Percentiles rank a stretch among this genome's conserved stretches.
phyloP scores from a whole-genome alignment of 2,329 filamentous ascomycete genomes.

The Fusarium equiseti region DNA sequence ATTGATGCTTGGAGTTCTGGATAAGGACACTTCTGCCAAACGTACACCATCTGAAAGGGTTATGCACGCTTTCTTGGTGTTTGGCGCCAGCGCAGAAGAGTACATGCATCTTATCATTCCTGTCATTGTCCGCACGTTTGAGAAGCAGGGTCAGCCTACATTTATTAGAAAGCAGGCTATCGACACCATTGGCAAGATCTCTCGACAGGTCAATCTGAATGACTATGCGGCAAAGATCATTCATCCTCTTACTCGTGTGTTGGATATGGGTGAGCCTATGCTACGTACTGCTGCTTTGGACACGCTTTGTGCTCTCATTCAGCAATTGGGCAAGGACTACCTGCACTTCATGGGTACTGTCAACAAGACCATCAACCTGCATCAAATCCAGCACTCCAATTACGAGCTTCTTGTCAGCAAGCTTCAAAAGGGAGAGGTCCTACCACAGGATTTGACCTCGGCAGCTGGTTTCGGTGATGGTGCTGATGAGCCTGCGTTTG shows the following conservation, averaged over 20 bases:
- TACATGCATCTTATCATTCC: conserved; percentile 99
- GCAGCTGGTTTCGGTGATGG: conserved; percentile 83
- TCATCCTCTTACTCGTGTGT: conserved; percentile 87
- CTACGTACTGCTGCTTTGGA: conserved; percentile 88
- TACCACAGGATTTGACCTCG: conserved; percentile 95
- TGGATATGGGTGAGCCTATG: conserved; percentile 77
- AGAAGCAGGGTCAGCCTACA: conserved; percentile 84
- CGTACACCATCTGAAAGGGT: conserved; percentile 89
- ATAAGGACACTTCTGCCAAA: conserved; percentile 82
- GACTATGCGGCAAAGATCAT: conserved; percentile 98
- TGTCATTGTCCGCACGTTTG: conserved; percentile 93
- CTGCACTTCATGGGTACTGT: conserved; percentile 93
- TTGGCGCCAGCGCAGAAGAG: conserved; percentile 94
- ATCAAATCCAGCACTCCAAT: conserved; percentile 88
- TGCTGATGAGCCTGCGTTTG: conserved; percentile 82
- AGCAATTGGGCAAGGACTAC: conserved; percentile 95
- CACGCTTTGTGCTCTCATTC: conserved; percentile 93
- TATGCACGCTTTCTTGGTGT: conserved; percentile 93
- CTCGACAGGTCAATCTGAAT: conserved; percentile 95
- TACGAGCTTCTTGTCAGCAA: conserved; percentile 94
- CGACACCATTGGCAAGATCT: conserved; percentile 93
- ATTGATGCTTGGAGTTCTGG: conserved; percentile 92
- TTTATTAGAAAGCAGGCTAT: conserved; percentile 89
- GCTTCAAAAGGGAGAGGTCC: conserved; percentile 90
- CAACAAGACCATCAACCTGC: conserved; percentile 83